Percentiles rank a stretch among this genome's conserved stretches.
Conservation (phyloP, 2,329 filamentous ascomycete genomes). For the Neoscytalidium dimidiatum region DNA sequence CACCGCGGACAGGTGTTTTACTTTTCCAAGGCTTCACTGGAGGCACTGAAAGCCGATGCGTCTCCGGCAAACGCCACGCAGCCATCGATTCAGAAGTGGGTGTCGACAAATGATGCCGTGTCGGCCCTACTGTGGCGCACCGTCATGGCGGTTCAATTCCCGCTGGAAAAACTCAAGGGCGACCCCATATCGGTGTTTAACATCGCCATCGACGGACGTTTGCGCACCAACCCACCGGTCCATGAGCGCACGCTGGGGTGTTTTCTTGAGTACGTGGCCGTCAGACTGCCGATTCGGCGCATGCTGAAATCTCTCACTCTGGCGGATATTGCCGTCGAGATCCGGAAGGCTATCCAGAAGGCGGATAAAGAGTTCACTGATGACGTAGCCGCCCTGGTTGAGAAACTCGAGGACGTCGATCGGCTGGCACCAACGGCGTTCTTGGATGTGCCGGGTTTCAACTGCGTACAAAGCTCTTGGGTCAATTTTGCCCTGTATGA, state of each 20-base stretch:
- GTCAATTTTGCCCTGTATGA: neutral
- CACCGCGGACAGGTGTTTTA: slow-evolving; percentile 8
- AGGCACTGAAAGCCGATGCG: neutral
- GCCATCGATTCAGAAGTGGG: neutral
- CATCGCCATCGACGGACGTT: neutral
- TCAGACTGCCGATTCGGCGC: neutral
- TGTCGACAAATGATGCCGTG: slow-evolving; percentile 4
- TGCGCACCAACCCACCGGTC: neutral
- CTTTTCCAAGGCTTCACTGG: neutral
- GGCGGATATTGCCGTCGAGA: neutral
- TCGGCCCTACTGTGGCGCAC: neutral
- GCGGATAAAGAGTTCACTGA: neutral
- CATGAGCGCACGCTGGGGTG: neutral
- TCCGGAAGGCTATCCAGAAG: neutral
- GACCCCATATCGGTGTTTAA: neutral
- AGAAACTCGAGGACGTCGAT: neutral
- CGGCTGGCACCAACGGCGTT: neutral
- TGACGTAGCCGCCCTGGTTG: neutral
- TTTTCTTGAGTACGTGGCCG: neutral
- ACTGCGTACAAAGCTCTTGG: slow-evolving; percentile 1
- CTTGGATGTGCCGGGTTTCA: neutral
- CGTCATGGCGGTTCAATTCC: neutral
- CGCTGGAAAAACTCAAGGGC: neutral
- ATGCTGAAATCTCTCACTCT: neutral
- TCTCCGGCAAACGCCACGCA: neutral